These are phyloP conservation scores for Phialophora macrospora DNA, from an alignment of 2,329 filamentous ascomycete genomes.

Conservation along the genomic window DNA sequence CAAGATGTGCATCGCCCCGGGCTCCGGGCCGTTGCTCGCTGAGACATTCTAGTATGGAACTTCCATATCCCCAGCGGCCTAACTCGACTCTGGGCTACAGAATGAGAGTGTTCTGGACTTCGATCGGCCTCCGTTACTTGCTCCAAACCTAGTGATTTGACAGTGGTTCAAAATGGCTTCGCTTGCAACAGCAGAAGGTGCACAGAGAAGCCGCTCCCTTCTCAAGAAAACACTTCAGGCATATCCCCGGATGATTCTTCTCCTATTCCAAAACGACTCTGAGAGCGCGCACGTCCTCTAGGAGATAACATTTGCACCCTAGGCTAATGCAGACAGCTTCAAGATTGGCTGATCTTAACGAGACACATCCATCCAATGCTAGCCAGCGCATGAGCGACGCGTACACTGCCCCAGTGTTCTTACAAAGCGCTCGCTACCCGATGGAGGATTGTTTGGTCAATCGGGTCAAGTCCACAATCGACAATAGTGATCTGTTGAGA, in stretches of 20 bases:
- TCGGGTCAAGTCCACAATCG: too few species aligned
- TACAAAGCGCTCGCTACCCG: too few species aligned
- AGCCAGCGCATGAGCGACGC: too few species aligned
- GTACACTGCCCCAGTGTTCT: too few species aligned
- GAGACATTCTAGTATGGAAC: not conserved
- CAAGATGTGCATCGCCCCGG: not conserved
- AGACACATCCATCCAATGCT: too few species aligned
- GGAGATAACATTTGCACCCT: too few species aligned
- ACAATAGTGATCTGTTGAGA: too few species aligned
- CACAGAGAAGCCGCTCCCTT: not conserved
- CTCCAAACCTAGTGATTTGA: not conserved
- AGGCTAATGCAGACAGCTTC: too few species aligned
- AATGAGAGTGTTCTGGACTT: not conserved
- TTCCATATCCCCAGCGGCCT: not conserved
- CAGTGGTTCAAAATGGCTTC: not conserved
- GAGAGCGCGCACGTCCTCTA: not conserved
- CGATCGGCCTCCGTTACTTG: not conserved
- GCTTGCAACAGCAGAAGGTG: not conserved
- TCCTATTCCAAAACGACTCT: not conserved
- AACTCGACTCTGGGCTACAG: too few species aligned
- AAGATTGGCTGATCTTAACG: too few species aligned
- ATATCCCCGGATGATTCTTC: not conserved
- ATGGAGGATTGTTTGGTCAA: too few species aligned
- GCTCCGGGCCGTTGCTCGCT: not conserved
- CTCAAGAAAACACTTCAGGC: conserved; percentile 2